A percentile compares a stretch with the other conserved stretches of the same genome.
phyloP scores from a whole-genome alignment of 2,329 filamentous ascomycete genomes.

The Cladorrhinum sp. region DNA sequence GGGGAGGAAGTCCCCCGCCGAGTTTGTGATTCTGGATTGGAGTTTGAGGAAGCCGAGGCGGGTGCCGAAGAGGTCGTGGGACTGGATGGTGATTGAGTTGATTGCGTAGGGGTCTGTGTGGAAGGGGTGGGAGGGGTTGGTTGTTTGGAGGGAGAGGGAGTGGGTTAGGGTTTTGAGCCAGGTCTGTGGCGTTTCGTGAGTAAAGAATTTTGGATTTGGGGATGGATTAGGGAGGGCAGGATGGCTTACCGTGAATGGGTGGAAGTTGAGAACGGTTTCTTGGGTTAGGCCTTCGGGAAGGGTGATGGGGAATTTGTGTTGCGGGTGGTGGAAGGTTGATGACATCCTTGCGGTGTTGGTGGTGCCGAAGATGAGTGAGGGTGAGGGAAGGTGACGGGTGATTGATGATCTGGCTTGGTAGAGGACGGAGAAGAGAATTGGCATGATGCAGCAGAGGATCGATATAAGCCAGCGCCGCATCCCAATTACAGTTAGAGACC shows the following conservation, averaged over 20 bases:
- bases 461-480: conserved; percentile 12
- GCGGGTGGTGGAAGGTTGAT: conserved; percentile 39
- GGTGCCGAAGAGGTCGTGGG: conserved; percentile 50
- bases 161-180: conserved; percentile 48
- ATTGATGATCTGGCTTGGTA: conserved; percentile 17
- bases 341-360: conserved; percentile 33
- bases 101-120: conserved; percentile 52
- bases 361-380: conserved; percentile 6
- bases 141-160: conserved; percentile 46
- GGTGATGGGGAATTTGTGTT: conserved; percentile 40
- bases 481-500: not conserved
- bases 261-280: conserved; percentile 45
- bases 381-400: conserved; percentile 19
- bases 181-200: conserved; percentile 32
- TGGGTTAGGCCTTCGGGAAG: conserved; percentile 44
- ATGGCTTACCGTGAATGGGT: conserved; percentile 47
- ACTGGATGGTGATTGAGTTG: conserved; percentile 49
- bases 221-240: not conserved
- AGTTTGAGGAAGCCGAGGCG: conserved; percentile 57
- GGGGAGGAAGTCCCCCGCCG: conserved; percentile 47
- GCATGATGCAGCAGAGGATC: conserved; percentile 9
- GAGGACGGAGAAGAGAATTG: conserved; percentile 10
- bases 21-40: conserved; percentile 46
- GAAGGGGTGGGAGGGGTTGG: conserved; percentile 47
- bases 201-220: not conserved